Evolutionary conservation across 768 basidiomycete species (phyloP).

Genomic region (Leccinum variicolor): DNA sequence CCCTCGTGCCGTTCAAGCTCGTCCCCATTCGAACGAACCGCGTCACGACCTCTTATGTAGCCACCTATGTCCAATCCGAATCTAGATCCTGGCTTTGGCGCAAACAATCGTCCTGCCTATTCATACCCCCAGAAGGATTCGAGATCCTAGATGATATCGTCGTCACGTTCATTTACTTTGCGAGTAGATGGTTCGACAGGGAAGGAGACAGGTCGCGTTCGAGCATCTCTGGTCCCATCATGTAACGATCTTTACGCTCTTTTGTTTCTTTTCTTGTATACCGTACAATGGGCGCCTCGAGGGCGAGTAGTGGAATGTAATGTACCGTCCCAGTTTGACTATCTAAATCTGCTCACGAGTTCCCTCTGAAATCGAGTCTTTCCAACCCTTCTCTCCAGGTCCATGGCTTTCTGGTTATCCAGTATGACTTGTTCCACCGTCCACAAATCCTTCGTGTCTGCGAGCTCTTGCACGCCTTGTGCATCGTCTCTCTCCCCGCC

Average conservation of each 20-base stretch:
- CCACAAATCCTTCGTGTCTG: background rate
- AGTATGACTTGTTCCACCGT: background rate
- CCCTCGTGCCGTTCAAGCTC: constrained; percentile 11
- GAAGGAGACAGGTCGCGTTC: constrained; percentile 15
- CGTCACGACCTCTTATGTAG: constrained; percentile 16
- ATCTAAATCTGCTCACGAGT: constrained; percentile 13
- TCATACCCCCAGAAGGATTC: constrained; percentile 27
- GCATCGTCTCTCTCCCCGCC: background rate
- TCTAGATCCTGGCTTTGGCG: constrained; percentile 13
- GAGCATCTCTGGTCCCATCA: constrained; percentile 1
- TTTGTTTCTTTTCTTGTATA: constrained; percentile 1
- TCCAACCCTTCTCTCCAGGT: constrained; percentile 19
- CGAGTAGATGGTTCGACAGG: constrained; percentile 26
- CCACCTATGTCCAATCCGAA: constrained; percentile 25
- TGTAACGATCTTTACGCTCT: background rate
- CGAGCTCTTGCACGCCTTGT: background rate
- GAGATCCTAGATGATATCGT: constrained; percentile 34
- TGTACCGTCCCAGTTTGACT: background rate
- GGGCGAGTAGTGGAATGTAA: background rate
- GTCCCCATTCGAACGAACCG: constrained; percentile 17
- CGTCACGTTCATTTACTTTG: constrained; percentile 36
- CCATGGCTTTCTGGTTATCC: constrained; percentile 1
- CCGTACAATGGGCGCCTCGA: background rate
- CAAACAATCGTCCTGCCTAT: constrained; percentile 20
- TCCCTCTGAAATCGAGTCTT: constrained; percentile 7